phyloP scores from a whole-genome alignment of 805 yeast genomes.

The Komagataella ulmi region DNA sequence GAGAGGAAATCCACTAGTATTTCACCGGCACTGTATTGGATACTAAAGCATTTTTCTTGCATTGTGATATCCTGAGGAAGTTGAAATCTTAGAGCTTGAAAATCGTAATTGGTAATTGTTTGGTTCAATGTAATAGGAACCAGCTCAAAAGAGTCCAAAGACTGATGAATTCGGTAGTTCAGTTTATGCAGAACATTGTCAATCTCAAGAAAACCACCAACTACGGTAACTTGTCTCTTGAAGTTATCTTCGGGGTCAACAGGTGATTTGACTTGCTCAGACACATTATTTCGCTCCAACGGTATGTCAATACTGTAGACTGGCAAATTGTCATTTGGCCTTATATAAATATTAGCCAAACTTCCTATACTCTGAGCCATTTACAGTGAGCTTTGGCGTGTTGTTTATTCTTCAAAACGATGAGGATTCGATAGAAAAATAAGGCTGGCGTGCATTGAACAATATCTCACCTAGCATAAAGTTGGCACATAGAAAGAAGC shows the following conservation, averaged over 20 bases:
- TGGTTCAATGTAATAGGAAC: conserved; percentile 26
- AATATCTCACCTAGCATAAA: background rate
- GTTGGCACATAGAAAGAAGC: background rate
- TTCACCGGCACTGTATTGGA: conserved; percentile 16
- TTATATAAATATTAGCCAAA: background rate
- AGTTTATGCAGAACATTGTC: conserved; percentile 15
- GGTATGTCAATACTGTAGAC: background rate
- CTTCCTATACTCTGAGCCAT: background rate
- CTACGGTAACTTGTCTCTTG: conserved; percentile 4
- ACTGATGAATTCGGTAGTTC: conserved; percentile 19
- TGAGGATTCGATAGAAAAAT: background rate
- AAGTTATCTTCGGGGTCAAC: conserved; percentile 6
- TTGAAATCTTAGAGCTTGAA: conserved; percentile 23
- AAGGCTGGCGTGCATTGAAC: background rate
- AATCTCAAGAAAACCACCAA: conserved; percentile 9
- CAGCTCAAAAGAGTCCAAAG: conserved; percentile 18
- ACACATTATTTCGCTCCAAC: background rate
- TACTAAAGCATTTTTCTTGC: conserved; percentile 21
- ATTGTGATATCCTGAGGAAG: conserved; percentile 21
- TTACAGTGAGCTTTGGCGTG: background rate
- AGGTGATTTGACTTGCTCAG: background rate
- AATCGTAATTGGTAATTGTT: conserved; percentile 15
- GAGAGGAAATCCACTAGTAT: conserved; percentile 41
- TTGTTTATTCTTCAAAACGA: background rate
- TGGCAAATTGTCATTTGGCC: background rate